A percentile compares a stretch with the other conserved stretches of the same genome.
phyloP scores from a whole-genome alignment of 2,329 filamentous ascomycete species.

The Aureobasidium melanogenum region DNA sequence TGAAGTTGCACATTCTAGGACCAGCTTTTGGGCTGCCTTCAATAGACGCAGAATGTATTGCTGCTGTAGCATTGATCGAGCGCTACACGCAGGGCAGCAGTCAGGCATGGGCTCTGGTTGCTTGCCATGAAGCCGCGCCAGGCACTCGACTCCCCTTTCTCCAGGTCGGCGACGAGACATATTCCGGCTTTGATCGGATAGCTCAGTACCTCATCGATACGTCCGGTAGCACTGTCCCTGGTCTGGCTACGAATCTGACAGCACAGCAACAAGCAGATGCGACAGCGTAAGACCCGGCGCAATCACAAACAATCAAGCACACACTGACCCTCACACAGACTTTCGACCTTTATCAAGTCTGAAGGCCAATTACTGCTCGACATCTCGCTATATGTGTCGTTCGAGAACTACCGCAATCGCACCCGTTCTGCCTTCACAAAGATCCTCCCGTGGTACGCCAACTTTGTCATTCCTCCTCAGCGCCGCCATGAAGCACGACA shows the following conservation, averaged over 20 bases:
- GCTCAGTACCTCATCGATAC: constrained; percentile 44
- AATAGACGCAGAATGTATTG: constrained; percentile 84
- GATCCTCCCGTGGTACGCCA: constrained; percentile 76
- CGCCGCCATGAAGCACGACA: constrained; percentile 61
- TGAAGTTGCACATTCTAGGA: constrained; percentile 73
- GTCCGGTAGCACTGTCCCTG: constrained; percentile 23
- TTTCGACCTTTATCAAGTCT: constrained; percentile 53
- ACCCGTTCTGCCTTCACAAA: constrained; percentile 74
- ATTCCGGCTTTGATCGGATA: constrained; percentile 54
- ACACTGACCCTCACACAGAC: constrained; percentile 1
- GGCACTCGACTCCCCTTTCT: constrained; percentile 29
- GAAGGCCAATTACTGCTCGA: constrained; percentile 72
- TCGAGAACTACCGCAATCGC: constrained; percentile 69
- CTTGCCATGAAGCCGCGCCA: constrained; percentile 35
- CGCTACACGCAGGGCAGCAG: constrained; percentile 16
- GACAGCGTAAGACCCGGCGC: constrained; percentile 8
- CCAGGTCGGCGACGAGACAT: constrained; percentile 46
- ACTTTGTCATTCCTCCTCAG: constrained; percentile 73
- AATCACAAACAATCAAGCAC: neutral
- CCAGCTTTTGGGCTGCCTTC: constrained; percentile 82
- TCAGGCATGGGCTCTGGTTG: constrained; percentile 57
- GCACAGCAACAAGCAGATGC: constrained; percentile 12
- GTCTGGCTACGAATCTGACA: constrained; percentile 19
- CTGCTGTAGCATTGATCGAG: constrained; percentile 67
- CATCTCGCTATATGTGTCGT: constrained; percentile 82